Evolutionary conservation across 2,329 filamentous ascomycete species (phyloP).

Genomic region (Exophiala bonariae): DNA sequence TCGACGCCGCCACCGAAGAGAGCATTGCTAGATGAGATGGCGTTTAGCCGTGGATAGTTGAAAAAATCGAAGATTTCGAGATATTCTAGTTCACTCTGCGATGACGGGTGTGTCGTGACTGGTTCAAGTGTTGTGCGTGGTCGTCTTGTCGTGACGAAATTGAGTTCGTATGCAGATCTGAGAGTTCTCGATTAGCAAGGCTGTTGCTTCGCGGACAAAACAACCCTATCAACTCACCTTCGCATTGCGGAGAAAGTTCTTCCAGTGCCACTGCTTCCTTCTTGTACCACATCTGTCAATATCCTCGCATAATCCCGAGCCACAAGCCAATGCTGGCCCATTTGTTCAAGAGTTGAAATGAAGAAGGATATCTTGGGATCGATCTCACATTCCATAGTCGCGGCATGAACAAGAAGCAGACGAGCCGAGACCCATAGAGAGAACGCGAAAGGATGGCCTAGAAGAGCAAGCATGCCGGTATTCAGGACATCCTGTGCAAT

Average conservation of each 20-base stretch:
- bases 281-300: slow-evolving; percentile 79
- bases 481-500: slow-evolving; percentile 76
- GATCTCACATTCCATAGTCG: slow-evolving; percentile 57
- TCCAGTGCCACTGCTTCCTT: slow-evolving; percentile 49
- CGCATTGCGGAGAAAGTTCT: slow-evolving; percentile 90
- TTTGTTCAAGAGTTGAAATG: slow-evolving; percentile 75
- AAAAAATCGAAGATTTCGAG: slow-evolving; percentile 94
- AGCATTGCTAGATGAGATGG: slow-evolving; percentile 9
- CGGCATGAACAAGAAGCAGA: slow-evolving; percentile 83
- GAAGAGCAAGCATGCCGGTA: slow-evolving; percentile 72
- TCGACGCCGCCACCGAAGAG: background rate
- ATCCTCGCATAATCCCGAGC: slow-evolving; percentile 78
- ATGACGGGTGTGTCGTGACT: slow-evolving; percentile 19
- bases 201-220: too few relatives aligned
- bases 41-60: slow-evolving; percentile 72
- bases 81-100: slow-evolving; percentile 72
- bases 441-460: slow-evolving; percentile 90
- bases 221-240: too few relatives aligned
- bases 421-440: slow-evolving; percentile 79
- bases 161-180: slow-evolving; percentile 59
- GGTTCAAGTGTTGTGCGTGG: slow-evolving; percentile 44
- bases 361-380: slow-evolving; percentile 78
- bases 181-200: background rate
- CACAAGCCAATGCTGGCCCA: slow-evolving; percentile 84
- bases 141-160: slow-evolving; percentile 83